Evolutionary conservation across 177 flowering plant species (phyloP), one percentile per base, ranked within the genome.

Genomic region (Vitis hybrid): DNA sequence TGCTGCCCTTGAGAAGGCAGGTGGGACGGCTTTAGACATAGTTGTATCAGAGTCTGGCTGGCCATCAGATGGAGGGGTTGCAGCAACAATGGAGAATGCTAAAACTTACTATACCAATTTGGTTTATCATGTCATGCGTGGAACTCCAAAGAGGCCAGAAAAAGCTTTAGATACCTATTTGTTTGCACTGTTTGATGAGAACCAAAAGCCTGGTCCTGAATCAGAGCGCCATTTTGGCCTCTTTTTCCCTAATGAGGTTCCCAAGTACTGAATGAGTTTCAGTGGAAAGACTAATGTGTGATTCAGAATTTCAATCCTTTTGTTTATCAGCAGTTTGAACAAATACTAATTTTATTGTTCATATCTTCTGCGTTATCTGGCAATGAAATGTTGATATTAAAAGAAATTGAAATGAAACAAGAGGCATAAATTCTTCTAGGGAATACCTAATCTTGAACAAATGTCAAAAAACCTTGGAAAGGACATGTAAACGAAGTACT

Each of bases 141-240:
- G 72, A 13, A 21, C 65, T 9, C 64, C 72, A n/a, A 60, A 27
- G 58, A 60, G 30, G 49, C 49, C 46, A 2, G 65, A 49, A 3
- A 15, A 27, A 49, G 24, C 24, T n/a, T 21, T 60, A 15, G 65
- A 69, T 24, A 52, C 72, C 52, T 69, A 60, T n/a, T 1, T 69
- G 6, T 69, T 69, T 60, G 72, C 74, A 6, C 58, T 65, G 74
- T 72, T 57, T 12, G 69, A 72, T 52, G 74, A 65, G 69, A 57
- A 65, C 21, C 2, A 10, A 12, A 72, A 72, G 52, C 2, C 5
- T 3, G 11, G 16, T 3, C 24, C n/a, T 2, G 69, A 58, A 21
- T 0, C 18, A 3, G 73, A 70, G 63, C 46, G 18, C 15, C 56
- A 63, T 40, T 70, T 15, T 7, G 73, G 67, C 3, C 62, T 72